These are phyloP conservation scores for Ogataea paraovalis DNA, from an alignment of 805 yeast species.

Conservation along the genomic window DNA sequence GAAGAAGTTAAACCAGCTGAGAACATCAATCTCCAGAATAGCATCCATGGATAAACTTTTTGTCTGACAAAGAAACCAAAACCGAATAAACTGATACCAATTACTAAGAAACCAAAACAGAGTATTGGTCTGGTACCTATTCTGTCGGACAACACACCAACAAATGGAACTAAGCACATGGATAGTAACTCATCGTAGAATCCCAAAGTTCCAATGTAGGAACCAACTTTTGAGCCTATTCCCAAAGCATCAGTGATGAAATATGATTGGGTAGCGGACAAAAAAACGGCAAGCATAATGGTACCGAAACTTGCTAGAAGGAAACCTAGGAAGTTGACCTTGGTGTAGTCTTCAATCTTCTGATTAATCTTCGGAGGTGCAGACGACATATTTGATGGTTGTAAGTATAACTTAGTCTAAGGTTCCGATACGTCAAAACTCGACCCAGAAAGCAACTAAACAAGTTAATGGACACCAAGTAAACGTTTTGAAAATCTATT, in stretches of 20 bases:
- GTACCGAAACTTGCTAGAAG: constrained; percentile 19
- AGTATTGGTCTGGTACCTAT: constrained; percentile 57
- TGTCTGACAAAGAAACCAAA: constrained; percentile 42
- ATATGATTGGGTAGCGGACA: constrained; percentile 29
- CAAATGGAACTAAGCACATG: constrained; percentile 51
- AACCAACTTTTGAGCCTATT: constrained; percentile 33
- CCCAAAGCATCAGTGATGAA: constrained; percentile 32
- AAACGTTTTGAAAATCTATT: too few relatives aligned
- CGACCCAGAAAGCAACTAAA: too few relatives aligned
- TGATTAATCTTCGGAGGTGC: constrained; percentile 2
- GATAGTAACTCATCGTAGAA: constrained; percentile 58
- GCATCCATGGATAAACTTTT: constrained; percentile 45
- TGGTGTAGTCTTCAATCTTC: constrained; percentile 19
- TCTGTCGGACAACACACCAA: constrained; percentile 62
- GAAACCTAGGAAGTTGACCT: constrained; percentile 25
- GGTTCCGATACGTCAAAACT: not conserved
- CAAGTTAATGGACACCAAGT: too few relatives aligned
- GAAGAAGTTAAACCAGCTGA: constrained; percentile 54
- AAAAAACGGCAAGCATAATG: constrained; percentile 27
- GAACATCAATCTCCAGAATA: constrained; percentile 50
- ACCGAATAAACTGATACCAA: constrained; percentile 44
- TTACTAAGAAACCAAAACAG: constrained; percentile 42
- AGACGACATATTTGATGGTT: not conserved
- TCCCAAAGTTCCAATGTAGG: constrained; percentile 45
- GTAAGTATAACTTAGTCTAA: not conserved